A percentile compares a stretch with the other conserved stretches of the same genome.
Evolutionary conservation across 2,329 filamentous ascomycete species (phyloP).

Genomic region (Cyphellophora europaea): DNA sequence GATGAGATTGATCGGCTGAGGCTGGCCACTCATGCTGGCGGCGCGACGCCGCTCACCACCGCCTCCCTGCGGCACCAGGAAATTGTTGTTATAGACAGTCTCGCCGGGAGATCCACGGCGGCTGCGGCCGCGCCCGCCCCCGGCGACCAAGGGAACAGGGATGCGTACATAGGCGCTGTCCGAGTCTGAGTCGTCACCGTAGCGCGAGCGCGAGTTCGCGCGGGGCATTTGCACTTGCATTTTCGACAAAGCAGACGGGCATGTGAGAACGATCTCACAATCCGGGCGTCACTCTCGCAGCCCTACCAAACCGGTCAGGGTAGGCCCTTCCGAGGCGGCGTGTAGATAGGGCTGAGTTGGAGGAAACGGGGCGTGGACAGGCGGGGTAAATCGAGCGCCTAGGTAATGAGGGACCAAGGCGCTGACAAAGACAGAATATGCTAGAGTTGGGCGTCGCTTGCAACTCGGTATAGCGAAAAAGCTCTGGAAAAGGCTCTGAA

Average conservation of each 20-base stretch:
- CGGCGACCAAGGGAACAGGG: conserved; percentile 5
- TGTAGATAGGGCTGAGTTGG: too few species aligned
- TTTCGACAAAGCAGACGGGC: neutral
- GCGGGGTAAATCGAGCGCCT: too few species aligned
- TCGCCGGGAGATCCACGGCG: conserved; percentile 7
- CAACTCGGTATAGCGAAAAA: too few species aligned
- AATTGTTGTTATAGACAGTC: neutral
- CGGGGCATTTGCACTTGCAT: neutral
- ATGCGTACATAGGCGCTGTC: neutral
- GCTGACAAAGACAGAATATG: too few species aligned
- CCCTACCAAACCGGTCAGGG: too few species aligned
- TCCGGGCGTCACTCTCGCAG: too few species aligned
- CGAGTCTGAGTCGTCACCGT: conserved; percentile 1
- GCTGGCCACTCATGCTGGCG: conserved; percentile 3
- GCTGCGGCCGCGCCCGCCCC: conserved; percentile 11
- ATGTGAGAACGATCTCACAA: neutral
- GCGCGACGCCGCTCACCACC: conserved; percentile 4
- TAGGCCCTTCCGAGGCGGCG: too few species aligned
- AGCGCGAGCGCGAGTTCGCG: neutral
- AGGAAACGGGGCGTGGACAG: too few species aligned
- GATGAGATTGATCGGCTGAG: conserved; percentile 3
- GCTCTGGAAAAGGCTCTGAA: too few species aligned
- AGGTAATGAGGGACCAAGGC: too few species aligned
- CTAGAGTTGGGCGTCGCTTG: too few species aligned
- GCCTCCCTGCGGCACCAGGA: neutral